Base-by-base conservation (phyloP, 306 rosid species). In the Ziziphus jujuba region DNA sequence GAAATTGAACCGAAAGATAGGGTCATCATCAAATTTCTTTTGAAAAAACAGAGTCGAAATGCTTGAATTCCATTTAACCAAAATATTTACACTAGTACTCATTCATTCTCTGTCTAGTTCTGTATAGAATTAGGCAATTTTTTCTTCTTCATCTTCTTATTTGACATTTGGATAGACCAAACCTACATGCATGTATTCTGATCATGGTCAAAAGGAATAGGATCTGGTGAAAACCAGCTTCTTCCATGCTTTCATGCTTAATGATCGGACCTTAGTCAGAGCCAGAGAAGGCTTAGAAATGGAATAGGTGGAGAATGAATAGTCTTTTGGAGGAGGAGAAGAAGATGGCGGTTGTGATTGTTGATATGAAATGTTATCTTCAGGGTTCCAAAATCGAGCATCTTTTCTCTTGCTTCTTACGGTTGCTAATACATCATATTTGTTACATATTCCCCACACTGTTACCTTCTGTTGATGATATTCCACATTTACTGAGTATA, bases 401-500 rank as follows among this genome's bases (percentile, higher is more conserved):
- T 81, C 89, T 77, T 85, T 91, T 78, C 98, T 89, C 77, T 92
- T 92, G 82, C 78, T 75, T 53, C 84, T 85, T 0, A 84, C 69
- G 2, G 81, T 87, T 56, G 84, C 81, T 23, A 92, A 73, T 36
- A 89, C 92, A 53, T 87, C 89, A 70, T 79, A 72, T 66, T 89
- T 89, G 85, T 92, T 92, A 80, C 98, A 92, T 77, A 92, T 92
- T 78, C 96, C 96, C 98, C 98, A 87, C 4, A 92, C 92, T 0
- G 86, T 91, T 74, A 85, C 95, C 76, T 91, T 91, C 68, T 91
- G 95, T 74, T 89, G 73, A 65, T 65, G 72, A 48, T 77, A 77
- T 61, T 91, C 95, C 77, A 91, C 90, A 13, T 79, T 89, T 15
- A 91, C 79, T 0, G 98, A 91, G 82, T 91, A 89, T 82, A 91